phyloP scores from a whole-genome alignment of 345 rosid genomes.

The Lepidium didymum region DNA sequence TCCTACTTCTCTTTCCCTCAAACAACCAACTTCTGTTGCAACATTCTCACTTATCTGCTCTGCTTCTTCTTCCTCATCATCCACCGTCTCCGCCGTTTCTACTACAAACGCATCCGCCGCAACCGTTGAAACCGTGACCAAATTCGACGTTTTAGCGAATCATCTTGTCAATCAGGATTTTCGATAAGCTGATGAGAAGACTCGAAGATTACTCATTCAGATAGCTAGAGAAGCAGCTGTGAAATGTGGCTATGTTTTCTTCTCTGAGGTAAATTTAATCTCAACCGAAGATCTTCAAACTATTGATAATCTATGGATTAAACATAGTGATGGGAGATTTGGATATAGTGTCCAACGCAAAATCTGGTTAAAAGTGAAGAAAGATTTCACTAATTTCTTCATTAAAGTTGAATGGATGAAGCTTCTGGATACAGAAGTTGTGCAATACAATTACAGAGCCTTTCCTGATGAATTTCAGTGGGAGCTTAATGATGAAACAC shows the following conservation, averaged over 20 bases:
- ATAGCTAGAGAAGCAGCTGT: conserved; percentile 70
- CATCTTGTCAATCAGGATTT: conserved; percentile 58
- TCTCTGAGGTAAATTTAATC: conserved; percentile 86
- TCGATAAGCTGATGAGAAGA: conserved; percentile 85
- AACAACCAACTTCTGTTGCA: conserved; percentile 31
- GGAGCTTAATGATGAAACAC: conserved; percentile 72
- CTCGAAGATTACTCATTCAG: conserved; percentile 70
- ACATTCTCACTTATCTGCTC: conserved; percentile 28
- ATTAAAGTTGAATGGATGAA: conserved; percentile 94
- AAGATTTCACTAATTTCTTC: too few relatives aligned
- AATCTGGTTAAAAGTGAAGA: too few relatives aligned
- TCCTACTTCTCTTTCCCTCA: conserved; percentile 36
- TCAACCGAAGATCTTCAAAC: conserved; percentile 47
- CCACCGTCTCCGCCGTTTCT: conserved; percentile 23
- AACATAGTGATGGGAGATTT: conserved; percentile 49
- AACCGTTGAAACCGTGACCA: conserved; percentile 37
- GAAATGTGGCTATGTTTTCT: conserved; percentile 87
- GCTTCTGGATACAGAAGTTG: conserved; percentile 76
- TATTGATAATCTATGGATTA: conserved; percentile 68
- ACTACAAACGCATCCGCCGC: conserved; percentile 24
- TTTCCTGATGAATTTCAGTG: conserved; percentile 87
- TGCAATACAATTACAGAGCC: conserved; percentile 75
- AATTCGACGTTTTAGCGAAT: conserved; percentile 55
- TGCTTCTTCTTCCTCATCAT: conserved; percentile 21
- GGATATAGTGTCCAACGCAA: conserved; percentile 87